A percentile compares a stretch with the other conserved stretches of the same genome.
These are phyloP conservation scores for Paraphaeosphaeria minitans DNA, from an alignment of 2,329 filamentous ascomycete species.

Conservation along the genomic window DNA sequence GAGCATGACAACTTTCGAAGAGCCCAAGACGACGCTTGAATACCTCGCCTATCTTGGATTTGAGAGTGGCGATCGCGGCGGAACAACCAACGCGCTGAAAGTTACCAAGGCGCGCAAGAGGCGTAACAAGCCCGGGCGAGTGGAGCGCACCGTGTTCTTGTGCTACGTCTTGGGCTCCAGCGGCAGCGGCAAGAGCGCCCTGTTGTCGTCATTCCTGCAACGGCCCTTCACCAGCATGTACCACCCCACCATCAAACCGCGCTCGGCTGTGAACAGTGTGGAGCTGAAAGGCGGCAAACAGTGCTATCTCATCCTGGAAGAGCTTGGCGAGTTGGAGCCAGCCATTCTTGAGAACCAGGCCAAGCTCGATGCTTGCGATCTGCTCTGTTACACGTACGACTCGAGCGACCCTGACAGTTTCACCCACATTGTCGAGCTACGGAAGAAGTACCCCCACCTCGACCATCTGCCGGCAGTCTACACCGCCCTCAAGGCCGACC, in stretches of 20 bases:
- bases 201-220: constrained; percentile 90
- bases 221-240: constrained; percentile 84
- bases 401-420: constrained; percentile 97
- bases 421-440: constrained; percentile 82
- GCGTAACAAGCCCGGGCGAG: constrained; percentile 77
- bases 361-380: constrained; percentile 89
- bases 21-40: constrained; percentile 91
- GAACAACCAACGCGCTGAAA: constrained; percentile 84
- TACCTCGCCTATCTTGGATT: constrained; percentile 97
- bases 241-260: constrained; percentile 91
- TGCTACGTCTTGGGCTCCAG: constrained; percentile 90
- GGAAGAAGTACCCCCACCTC: constrained; percentile 78
- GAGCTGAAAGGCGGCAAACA: constrained; percentile 95
- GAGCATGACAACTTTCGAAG: constrained; percentile 99
- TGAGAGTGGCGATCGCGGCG: constrained; percentile 74
- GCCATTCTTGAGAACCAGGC: constrained; percentile 90
- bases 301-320: constrained; percentile 93
- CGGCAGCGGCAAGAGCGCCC: constrained; percentile 85
- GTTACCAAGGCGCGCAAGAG: constrained; percentile 91
- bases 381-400: constrained; percentile 95
- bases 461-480: constrained; percentile 92
- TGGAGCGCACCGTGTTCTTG: constrained; percentile 91
- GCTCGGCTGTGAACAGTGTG: constrained; percentile 92
- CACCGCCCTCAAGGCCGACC: constrained; percentile 90
- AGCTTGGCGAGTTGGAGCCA: constrained; percentile 92